Evolutionary conservation across 441 rosid species (phyloP), one percentile per base, ranked within the genome.

Genomic region (Metrosideros polymorpha): DNA sequence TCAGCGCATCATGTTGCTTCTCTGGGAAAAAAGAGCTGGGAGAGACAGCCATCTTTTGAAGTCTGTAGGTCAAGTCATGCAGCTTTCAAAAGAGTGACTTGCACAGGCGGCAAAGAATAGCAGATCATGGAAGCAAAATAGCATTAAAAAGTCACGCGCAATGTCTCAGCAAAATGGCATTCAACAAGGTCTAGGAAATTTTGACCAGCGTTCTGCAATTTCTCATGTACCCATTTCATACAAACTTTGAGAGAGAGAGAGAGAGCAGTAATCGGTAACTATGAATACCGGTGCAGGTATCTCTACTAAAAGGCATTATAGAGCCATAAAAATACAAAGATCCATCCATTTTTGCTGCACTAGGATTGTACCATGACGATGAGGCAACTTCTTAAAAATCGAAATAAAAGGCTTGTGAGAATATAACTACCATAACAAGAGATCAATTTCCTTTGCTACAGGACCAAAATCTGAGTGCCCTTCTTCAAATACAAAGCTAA

Each of bases 211-310:
- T 24, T 35, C 47, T 35, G n/a, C 79, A 9, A 19, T 35, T 66
- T 66, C 77, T 19, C 45, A 66, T 63, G 25, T 18, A 32, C 42
- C 76, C 76, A 71, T 71, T 71, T 19, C 45, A 5, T 19, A 71
- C 79, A 22, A 39, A 39, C 15, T 22, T n/a, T n/a, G 89, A 57
- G 84, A 32, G 30, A 29, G 39, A 86, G 87, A 83, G 87, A 90
- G 86, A 91, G 88, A 92, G 90, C 82, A 87, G 86, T 18, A 85
- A 89, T 53, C n/a, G 45, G 84, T n/a, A 50, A 61, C 2, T 19
- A 9, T 18, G 45, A 32, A 18, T 19, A 32, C 42, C 14, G 4
- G 77, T 66, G 77, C 45, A 19, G 15, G 77, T 35, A 66, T 66
- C 14, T 35, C 45, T 35, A 66, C 47, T 6, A 35, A 10, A 35